Evolutionary conservation across 1,284 basidiomycete genomes (phyloP).

Genomic region (Neotropicomus parvogracilis): DNA sequence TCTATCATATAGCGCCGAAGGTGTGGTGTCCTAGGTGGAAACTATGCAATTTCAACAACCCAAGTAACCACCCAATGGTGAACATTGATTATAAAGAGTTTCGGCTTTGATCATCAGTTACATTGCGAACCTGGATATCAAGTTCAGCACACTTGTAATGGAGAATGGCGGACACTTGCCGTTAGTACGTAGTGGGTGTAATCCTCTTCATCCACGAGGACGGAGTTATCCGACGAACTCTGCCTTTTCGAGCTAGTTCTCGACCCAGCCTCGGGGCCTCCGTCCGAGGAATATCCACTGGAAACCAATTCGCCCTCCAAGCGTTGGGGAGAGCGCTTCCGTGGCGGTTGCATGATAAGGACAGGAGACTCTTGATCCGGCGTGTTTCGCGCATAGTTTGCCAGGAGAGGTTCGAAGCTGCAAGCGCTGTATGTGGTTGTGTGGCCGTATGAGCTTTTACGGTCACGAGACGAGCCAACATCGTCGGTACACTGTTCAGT

Average conservation of each 20-base stretch:
- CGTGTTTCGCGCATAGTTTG: slow-evolving; percentile 35
- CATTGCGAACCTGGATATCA: slow-evolving; percentile 44
- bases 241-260: slow-evolving; percentile 44
- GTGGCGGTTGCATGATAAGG: slow-evolving; percentile 26
- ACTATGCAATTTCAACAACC: too few relatives aligned
- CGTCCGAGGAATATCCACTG: slow-evolving; percentile 37
- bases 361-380: slow-evolving; percentile 17
- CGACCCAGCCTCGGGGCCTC: slow-evolving; percentile 40
- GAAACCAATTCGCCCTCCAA: slow-evolving; percentile 20
- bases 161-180: slow-evolving; percentile 35
- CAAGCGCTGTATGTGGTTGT: slow-evolving; percentile 51
- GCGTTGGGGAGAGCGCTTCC: slow-evolving; percentile 34
- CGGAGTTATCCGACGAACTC: slow-evolving; percentile 33
- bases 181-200: slow-evolving; percentile 57
- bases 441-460: slow-evolving; percentile 40
- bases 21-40: slow-evolving; percentile 1
- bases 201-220: slow-evolving; percentile 51
- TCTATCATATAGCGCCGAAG: slow-evolving; percentile 20
- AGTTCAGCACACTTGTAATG: slow-evolving; percentile 10
- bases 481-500: slow-evolving; percentile 33
- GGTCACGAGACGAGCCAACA: slow-evolving; percentile 37
- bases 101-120: slow-evolving; percentile 42
- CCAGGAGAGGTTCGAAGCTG: slow-evolving; percentile 63
- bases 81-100: slow-evolving; percentile 33
- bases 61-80: slow-evolving; percentile 9